phyloP scores from a whole-genome alignment of 371 early-diverging fungal genomes.

The Lichtheimia ornata region DNA sequence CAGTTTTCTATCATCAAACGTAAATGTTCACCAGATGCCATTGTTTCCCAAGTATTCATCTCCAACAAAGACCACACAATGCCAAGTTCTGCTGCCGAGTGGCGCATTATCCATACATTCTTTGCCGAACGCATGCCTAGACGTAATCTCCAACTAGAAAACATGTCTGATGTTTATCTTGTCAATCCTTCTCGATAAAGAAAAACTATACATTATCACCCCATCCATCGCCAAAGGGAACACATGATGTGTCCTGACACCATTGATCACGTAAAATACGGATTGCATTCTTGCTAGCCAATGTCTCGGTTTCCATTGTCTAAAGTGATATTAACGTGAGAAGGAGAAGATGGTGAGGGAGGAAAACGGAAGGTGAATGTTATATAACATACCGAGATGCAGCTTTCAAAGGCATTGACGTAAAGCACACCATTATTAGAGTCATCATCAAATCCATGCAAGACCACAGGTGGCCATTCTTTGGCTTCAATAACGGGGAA shows the following conservation, averaged over 20 bases:
- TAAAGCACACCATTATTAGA: slow-evolving; percentile 53
- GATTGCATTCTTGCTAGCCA: slow-evolving; percentile 59
- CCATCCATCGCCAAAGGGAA: slow-evolving; percentile 49
- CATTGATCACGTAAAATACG: slow-evolving; percentile 51
- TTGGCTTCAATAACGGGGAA: slow-evolving; percentile 28
- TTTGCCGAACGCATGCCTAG: slow-evolving; percentile 53
- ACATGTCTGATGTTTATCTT: slow-evolving; percentile 56
- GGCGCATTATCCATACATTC: slow-evolving; percentile 57
- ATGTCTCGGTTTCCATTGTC: slow-evolving; percentile 73
- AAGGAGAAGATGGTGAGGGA: too few relatives aligned
- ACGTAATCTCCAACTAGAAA: slow-evolving; percentile 46
- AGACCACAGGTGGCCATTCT: slow-evolving; percentile 25
- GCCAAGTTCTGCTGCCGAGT: slow-evolving; percentile 52
- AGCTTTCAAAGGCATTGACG: slow-evolving; percentile 60
- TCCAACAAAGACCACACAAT: slow-evolving; percentile 51
- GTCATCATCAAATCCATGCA: slow-evolving; percentile 21
- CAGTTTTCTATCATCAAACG: slow-evolving; percentile 38
- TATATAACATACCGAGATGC: slow-evolving; percentile 53
- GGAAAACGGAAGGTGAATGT: too few relatives aligned
- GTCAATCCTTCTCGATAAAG: slow-evolving; percentile 28
- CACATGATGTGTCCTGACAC: slow-evolving; percentile 29
- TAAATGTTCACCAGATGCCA: slow-evolving; percentile 35
- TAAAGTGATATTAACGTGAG: slow-evolving; percentile 11
- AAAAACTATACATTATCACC: slow-evolving; percentile 2
- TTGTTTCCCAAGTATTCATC: slow-evolving; percentile 40